Evolutionary conservation across 1,284 basidiomycete genomes (phyloP), one percentile per base, ranked within the genome.

Genomic region (Trichosporon inkin): DNA sequence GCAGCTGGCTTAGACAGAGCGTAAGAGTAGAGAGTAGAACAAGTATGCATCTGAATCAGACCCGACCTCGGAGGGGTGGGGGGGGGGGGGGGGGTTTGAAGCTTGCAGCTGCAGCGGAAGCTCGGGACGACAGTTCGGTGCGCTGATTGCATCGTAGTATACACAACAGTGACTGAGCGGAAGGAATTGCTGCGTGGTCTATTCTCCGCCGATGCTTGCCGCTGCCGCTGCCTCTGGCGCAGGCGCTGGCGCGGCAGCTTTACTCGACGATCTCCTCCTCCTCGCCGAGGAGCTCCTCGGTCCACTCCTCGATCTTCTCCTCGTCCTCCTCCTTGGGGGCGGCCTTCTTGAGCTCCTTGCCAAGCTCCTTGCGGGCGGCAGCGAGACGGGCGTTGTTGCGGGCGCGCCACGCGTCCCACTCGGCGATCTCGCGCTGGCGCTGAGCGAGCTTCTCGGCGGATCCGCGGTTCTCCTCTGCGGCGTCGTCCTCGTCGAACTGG

Each of bases 401-500:
- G 37, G 68, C 57, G 56, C 83, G 74, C 96, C 96, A 99, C 36
- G 93, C 90, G 80, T 99, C 95, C 96, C 96, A 99, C 80, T 99
- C 95, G 71, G 54, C 90, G 67, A 99, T 88, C 60, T 96, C 84
- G 62, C 95, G 85, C 79, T 91, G 89, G 71, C 96, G 86, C 66
- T 88, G 86, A 37, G 93, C 92, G 68, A 95, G 85, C 60, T 97
- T 85, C 80, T 98, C 95, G 6, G 93, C 91, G 65, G 89, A 92
- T 68, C 95, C 89, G 72, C 89, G 91, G 80, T 88, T 92, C 80
- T 95, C 92, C 78, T 97, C 93, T 35, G 90, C 87, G 47, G 92
- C 90, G 76, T 99, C 96, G 73, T 95, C 92, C 80, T 99, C 95
- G 63, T 99, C 96, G 79, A 99, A 99, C 49, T 83, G 80, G 32